Percentiles rank a stretch among this genome's conserved stretches.
These are phyloP conservation scores for Ophiostoma montium DNA, from an alignment of 2,329 filamentous ascomycete species.

Conservation along the genomic window DNA sequence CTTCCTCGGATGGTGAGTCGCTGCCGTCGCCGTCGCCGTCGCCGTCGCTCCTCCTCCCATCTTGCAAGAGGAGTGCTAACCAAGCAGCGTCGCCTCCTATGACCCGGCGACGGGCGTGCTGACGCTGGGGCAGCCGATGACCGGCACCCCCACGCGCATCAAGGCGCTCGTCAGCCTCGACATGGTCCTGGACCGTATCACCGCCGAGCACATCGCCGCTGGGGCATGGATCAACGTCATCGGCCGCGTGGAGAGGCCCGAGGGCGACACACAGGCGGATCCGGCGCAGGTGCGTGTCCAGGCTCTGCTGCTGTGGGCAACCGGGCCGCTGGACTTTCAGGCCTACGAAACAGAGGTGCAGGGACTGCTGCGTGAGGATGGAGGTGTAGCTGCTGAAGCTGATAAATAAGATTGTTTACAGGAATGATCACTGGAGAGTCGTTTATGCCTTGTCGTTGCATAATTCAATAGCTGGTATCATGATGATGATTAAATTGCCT, in stretches of 20 bases:
- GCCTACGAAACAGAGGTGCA: conserved; percentile 42
- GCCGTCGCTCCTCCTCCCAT: too few relatives aligned
- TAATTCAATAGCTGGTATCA: neutral
- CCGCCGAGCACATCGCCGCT: conserved; percentile 46
- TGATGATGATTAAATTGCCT: too few relatives aligned
- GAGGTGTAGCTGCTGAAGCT: neutral
- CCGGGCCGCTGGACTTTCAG: conserved; percentile 56
- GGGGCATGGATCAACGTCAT: conserved; percentile 88
- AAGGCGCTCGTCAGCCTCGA: conserved; percentile 54
- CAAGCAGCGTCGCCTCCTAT: conserved; percentile 32
- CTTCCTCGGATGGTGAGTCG: conserved; percentile 74
- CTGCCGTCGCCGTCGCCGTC: neutral
- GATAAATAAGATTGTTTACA: too few relatives aligned
- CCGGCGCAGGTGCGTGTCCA: neutral
- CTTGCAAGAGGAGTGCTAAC: neutral
- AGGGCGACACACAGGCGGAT: neutral
- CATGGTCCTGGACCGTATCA: conserved; percentile 53
- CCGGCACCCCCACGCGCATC: conserved; percentile 17
- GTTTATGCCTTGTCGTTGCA: too few relatives aligned
- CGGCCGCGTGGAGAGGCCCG: conserved; percentile 45
- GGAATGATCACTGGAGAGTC: too few relatives aligned
- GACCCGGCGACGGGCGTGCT: conserved; percentile 43
- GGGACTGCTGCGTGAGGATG: neutral
- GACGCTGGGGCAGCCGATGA: conserved; percentile 43
- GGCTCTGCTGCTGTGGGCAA: conserved; percentile 56